Evolutionary conservation across 2,329 filamentous ascomycete species (phyloP), one percentile per base, ranked within the genome.

Genomic region (Colletotrichum agaves): DNA sequence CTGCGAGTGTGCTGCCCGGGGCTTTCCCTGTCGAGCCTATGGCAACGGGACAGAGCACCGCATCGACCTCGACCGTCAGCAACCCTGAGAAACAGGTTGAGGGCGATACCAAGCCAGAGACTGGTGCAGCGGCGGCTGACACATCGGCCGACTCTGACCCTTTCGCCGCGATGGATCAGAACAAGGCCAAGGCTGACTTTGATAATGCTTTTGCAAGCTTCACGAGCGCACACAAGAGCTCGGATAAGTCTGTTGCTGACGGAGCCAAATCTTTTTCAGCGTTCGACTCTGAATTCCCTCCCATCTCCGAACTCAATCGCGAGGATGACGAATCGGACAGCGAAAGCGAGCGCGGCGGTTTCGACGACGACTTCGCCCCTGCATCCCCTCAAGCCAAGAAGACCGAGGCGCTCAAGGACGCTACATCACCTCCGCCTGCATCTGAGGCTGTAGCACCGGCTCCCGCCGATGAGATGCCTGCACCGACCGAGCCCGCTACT

Each of bases 331-430:
- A 95, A n/a, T 94, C 92, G 33, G 93, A 97, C 66, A 91, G 90
- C 33, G 91, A 90, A 61, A 92, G 88, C 67, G 92, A 93, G 53
- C 87, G 88, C 55, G 93, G 93, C 46, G 93, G 94, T 0, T 98
- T 98, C 75, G 95, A 97, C 56, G 96, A 99, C 75, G 91, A 98
- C 78, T 98, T 98, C 76, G 90, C 92, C 0, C 89, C 92, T 13
- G 86, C 87, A 2, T 86, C 85, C 4, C 82, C 84, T 23, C 75
- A 77, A 27, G 72, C 76, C 33, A 83, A 82, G 71, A 60, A 74
- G 73, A 37, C 39, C n/a, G 61, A 69, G 44, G 53, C 13, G 70
- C 71, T 70, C 33, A 72, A 74, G 59, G 57, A 52, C 17, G 44
- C 57, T 13, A 58, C 50, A n/a, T 57, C 63, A n/a, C 43, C 70